A percentile compares a stretch with the other conserved stretches of the same genome.
These are phyloP conservation scores for Cladophialophora exuberans DNA, from an alignment of 2,329 filamentous ascomycete species.

Conservation along the genomic window DNA sequence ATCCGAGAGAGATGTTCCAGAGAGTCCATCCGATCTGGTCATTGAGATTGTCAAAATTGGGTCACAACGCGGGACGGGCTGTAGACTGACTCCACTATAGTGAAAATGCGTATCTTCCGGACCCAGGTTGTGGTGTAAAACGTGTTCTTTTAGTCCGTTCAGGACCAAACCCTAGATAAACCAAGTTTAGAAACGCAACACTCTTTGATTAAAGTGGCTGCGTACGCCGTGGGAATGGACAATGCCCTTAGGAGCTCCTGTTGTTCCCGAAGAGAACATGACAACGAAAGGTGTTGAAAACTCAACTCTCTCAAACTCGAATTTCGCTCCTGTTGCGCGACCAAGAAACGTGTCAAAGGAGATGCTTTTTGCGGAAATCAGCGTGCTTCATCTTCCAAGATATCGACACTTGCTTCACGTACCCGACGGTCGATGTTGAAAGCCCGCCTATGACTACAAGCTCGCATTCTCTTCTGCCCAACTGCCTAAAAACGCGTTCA, in stretches of 20 bases:
- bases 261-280: conserved; percentile 47
- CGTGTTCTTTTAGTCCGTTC: conserved; percentile 60
- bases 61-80: too few species aligned
- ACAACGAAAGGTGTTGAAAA: conserved; percentile 74
- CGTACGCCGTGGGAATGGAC: conserved; percentile 64
- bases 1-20: conserved; percentile 54
- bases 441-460: conserved; percentile 58
- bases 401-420: neutral
- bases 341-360: conserved; percentile 43
- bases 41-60: neutral
- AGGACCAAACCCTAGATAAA: conserved; percentile 37
- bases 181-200: neutral
- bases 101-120: conserved; percentile 47
- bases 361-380: neutral
- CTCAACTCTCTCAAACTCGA: conserved; percentile 60
- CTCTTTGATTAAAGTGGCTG: neutral
- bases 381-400: neutral
- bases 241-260: conserved; percentile 70
- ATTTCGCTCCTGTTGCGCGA: neutral
- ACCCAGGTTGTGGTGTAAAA: conserved; percentile 53
- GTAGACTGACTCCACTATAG: conserved; percentile 40
- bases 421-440: neutral
- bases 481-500: conserved; percentile 59
- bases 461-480: conserved; percentile 59
- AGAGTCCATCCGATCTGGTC: conserved; percentile 46